Evolutionary conservation across 768 basidiomycete species (phyloP).

Genomic region (Collybia nuda): DNA sequence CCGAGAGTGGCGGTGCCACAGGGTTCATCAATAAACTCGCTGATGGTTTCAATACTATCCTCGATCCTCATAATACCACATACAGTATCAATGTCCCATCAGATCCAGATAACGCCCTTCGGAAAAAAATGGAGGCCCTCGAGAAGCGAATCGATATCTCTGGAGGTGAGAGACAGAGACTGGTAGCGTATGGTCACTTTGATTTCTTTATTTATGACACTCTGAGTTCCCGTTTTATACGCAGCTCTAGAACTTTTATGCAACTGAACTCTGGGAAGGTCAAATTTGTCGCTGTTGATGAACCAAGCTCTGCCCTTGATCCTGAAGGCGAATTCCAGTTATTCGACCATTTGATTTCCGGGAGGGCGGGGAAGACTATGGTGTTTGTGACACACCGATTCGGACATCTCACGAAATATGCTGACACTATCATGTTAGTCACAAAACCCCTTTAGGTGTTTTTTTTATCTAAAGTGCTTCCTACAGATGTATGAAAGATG

Average conservation of each 20-base stretch:
- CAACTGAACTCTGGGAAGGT: slow-evolving; percentile 23
- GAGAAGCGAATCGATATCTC: background rate
- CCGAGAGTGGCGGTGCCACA: slow-evolving; percentile 24
- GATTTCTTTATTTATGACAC: background rate
- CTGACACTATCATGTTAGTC: slow-evolving; percentile 33
- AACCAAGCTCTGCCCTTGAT: slow-evolving; percentile 49
- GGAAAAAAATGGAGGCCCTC: slow-evolving; percentile 7
- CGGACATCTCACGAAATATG: slow-evolving; percentile 34
- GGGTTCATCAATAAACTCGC: slow-evolving; percentile 7
- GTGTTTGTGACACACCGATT: slow-evolving; percentile 38
- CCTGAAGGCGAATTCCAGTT: slow-evolving; percentile 40
- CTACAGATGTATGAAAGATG: slow-evolving; percentile 34
- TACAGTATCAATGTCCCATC: slow-evolving; percentile 4
- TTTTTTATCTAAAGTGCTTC: background rate
- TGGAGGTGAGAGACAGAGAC: slow-evolving; percentile 24
- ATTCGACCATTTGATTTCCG: slow-evolving; percentile 38
- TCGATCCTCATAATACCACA: slow-evolving; percentile 11
- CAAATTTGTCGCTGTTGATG: slow-evolving; percentile 43
- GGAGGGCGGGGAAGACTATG: slow-evolving; percentile 37
- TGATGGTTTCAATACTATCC: slow-evolving; percentile 13
- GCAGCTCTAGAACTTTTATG: slow-evolving; percentile 30
- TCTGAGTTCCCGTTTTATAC: too few relatives aligned
- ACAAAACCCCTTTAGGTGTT: background rate
- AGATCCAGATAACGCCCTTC: slow-evolving; percentile 10
- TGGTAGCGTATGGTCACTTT: slow-evolving; percentile 20